Base-by-base conservation (phyloP, 345 rosid species). In the Durio zibethinus region DNA sequence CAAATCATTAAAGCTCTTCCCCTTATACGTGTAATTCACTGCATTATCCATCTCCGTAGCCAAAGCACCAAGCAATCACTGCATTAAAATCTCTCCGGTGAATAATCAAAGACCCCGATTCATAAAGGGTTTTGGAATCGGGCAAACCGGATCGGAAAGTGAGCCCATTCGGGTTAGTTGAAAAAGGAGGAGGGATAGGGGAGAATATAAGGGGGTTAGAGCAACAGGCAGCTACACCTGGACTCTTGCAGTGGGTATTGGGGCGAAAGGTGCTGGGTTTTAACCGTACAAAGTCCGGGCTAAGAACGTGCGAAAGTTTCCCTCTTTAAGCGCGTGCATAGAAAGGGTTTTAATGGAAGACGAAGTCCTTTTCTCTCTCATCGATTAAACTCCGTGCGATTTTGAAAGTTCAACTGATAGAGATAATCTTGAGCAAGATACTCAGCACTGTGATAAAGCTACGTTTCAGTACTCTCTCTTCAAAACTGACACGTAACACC, bases 41-140 rank as follows among this genome's bases (percentile, higher is more conserved):
- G 78, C 76, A 63, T 66, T 80, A 57, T 83, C 95, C 63, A 76
- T 79, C 80, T 80, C 90, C 93, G 85, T 89, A 74, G 42, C 74
- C 16, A 52, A 47, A 31, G 18, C 21, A 1, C 6, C 18, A 35
- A 18, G 38, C 35, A 53, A 50, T 79, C 72, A 68, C 73, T 0
- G 82, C 86, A 76, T 76, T 77, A 71, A 80, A 75, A 53, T 64
- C 72, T 35, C n/a, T 16, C 43, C 33, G 33, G 45, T 0, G 56
- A 45, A 12, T 10, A 43, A 56, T 52, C 43, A 11, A 20, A 31
- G 14, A 71, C 43, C 29, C 31, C 10, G 14, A 48, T 70, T 48
- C 38, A 70, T 2, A 42, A 48, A 10, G 47, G 38, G 53, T 61
- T 45, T 5, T 29, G 8, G n/a, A 67, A 47, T 15, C 60, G 61